Conservation (phyloP, 805 yeast genomes). For the Pichia paraexigua region DNA sequence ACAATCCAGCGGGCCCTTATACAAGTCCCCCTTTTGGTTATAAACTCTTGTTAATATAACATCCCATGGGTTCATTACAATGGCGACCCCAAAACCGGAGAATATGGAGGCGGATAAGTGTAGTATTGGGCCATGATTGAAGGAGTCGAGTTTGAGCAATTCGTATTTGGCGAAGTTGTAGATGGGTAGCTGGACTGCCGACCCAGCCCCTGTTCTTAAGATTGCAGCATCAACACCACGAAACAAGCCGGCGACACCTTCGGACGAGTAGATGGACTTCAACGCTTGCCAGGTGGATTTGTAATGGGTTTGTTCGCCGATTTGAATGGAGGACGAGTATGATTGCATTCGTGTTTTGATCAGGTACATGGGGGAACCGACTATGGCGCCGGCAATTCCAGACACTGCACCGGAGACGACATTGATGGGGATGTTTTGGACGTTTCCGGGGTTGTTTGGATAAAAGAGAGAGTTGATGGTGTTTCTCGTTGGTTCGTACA, state of each 20-base stretch:
- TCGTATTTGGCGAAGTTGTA: slow-evolving; percentile 70
- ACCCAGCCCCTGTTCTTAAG: slow-evolving; percentile 90
- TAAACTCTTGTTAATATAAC: slow-evolving; percentile 91
- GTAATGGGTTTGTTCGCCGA: slow-evolving; percentile 93
- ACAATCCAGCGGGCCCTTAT: slow-evolving; percentile 86
- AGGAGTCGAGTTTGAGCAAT: slow-evolving; percentile 43
- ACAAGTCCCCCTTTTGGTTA: slow-evolving; percentile 84
- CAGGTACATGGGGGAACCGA: slow-evolving; percentile 88
- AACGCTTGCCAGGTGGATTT: slow-evolving; percentile 63
- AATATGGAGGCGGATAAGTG: slow-evolving; percentile 68
- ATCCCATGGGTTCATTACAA: slow-evolving; percentile 97
- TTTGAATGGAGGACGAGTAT: slow-evolving; percentile 52
- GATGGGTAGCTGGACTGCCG: slow-evolving; percentile 89
- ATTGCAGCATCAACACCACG: slow-evolving; percentile 94
- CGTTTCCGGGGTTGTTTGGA: slow-evolving; percentile 41
- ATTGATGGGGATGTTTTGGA: slow-evolving; percentile 51
- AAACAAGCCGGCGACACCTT: slow-evolving; percentile 73
- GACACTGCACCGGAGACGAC: slow-evolving; percentile 74
- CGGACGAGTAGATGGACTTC: slow-evolving; percentile 47
- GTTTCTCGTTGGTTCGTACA: slow-evolving; percentile 82
- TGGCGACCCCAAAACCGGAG: slow-evolving; percentile 87
- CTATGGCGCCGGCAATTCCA: slow-evolving; percentile 81
- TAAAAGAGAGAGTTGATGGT: slow-evolving; percentile 45
- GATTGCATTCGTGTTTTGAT: slow-evolving; percentile 97
- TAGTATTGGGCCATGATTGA: slow-evolving; percentile 56